Base-by-base conservation (phyloP, 2,329 filamentous ascomycete genomes). In the Knufia petricola region DNA sequence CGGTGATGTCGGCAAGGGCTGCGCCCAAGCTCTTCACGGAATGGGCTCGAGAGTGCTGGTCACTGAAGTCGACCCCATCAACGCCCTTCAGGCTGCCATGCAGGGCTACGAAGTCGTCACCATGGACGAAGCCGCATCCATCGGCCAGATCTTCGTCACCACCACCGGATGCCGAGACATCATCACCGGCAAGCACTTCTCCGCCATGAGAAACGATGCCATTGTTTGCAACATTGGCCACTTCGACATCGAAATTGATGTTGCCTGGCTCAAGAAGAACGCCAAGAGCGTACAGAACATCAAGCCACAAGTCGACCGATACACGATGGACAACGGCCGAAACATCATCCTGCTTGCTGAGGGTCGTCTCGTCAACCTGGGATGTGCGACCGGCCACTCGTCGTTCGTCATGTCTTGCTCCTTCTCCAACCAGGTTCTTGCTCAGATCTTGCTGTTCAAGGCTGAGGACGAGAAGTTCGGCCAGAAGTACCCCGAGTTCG, bases 371-470 rank as follows among this genome's bases (percentile, higher is more conserved):
- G 92, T 98, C 76, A 98, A 98, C 84, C 79, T 98, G 63, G 92
- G 92, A 72, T 98, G 92, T 74, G 92, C 92, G 68, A 98, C 92
- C 58, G 92, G 92, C 61, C 92, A 98, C 85, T 95, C 89, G 61
- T 96, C 90, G 46, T 98, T 98, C 73, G 92, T 98, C 78, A 96
- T 98, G 92, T 95, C 89, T 63, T 98, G 92, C 85, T 96, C 90
- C 58, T 98, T 98, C 85, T 94, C 89, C 81, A 98, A 98, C 85
- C 92, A 98, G 81, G 92, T 96, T 64, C 87, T 98, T 69, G 92
- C 92, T 60, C 92, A 98, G 79, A 96, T 98, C 76, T 84, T 94
- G 77, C 77, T 98, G 65, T 98, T 74, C 85, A 96, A 96, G 85
- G 84, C 82, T 64, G 78, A 84, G 63, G 89, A 96, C 68, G 79